Evolutionary conservation across 805 yeast species (phyloP), one percentile per base, ranked within the genome.

Genomic region (Metschnikowia chrysomelidarum): DNA sequence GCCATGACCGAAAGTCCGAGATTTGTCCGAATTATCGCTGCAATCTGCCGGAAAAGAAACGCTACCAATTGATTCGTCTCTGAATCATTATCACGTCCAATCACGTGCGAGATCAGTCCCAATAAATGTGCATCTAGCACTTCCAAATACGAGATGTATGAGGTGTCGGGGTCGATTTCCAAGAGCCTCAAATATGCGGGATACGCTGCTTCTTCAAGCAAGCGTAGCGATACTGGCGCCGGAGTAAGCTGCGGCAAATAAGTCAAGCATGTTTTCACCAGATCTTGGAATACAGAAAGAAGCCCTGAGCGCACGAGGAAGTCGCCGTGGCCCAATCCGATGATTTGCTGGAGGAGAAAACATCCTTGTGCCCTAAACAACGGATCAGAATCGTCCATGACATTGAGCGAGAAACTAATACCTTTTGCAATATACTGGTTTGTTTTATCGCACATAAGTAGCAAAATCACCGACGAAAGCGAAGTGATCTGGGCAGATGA

Each of bases 381-480:
- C 5, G 59, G 55, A 17, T 57, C 59, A 28, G 58, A 54, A 38
- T 63, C 65, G 37, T 63, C 67, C 24, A 64, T 49, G 5, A 66
- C 46, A 29, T 61, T 62, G 13, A 66, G 50, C 4, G 59, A 46
- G 29, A 61, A 62, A 5, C 69, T 52, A 8, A 66, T 49, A 9
- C 61, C 33, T 3, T 52, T n/a, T 6, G 54, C 19, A 6, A 27
- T 24, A 25, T 44, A 31, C 24, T 20, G 35, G 14, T 19, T 21
- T 2, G 24, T 10, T 3, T 27, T 19, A 28, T 39, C 42, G 19
- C 31, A 24, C 6, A 26, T 15, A 24, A 59, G 46, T 9, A 59
- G 30, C 16, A 55, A 43, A 45, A 57, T 53, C 5, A 54, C 54
- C 49, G 56, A 51, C 5, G 68, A 52, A 3, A 63, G 29, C 7